Conservation (phyloP, 2,329 filamentous ascomycete genomes). For the Myotisia sp. region DNA sequence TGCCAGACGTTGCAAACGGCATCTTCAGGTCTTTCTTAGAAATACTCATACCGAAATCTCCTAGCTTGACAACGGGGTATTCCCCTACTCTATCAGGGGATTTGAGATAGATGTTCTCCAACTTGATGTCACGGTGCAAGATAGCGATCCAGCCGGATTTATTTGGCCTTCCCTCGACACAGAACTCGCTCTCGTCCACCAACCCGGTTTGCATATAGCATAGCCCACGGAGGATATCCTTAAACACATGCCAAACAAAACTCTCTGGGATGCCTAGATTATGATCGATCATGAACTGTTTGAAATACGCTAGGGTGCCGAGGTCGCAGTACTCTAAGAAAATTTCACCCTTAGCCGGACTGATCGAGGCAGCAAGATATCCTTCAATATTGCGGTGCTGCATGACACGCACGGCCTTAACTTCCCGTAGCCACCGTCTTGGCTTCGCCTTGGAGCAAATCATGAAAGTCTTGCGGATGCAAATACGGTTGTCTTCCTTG, state of each 20-base stretch:
- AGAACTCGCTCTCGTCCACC: not conserved
- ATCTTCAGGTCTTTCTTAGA: constrained; percentile 3
- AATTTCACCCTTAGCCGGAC: constrained; percentile 6
- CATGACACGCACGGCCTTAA: constrained; percentile 4
- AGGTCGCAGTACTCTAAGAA: constrained; percentile 13
- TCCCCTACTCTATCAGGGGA: not conserved
- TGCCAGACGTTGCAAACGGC: constrained; percentile 2
- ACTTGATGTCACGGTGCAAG: constrained; percentile 15
- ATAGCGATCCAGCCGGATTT: constrained; percentile 6
- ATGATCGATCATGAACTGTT: constrained; percentile 1
- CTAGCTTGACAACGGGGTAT: constrained; percentile 10
- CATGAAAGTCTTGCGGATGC: constrained; percentile 7
- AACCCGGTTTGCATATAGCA: constrained; percentile 12
- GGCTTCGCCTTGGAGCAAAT: constrained; percentile 3
- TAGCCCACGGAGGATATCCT: constrained; percentile 8
- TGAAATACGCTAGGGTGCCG: constrained; percentile 11
- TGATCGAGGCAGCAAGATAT: constrained; percentile 7
- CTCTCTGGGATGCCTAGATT: constrained; percentile 5
- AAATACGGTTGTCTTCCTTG: constrained; percentile 4
- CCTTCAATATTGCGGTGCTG: constrained; percentile 9
- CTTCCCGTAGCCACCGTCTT: constrained; percentile 5
- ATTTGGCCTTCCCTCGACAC: constrained; percentile 1
- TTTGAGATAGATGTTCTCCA: constrained; percentile 8
- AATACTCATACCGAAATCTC: constrained; percentile 12
- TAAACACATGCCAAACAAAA: constrained; percentile 12